phyloP scores from a whole-genome alignment of 108 stramenopile genomes.

The Aurantiochytrium sp. region DNA sequence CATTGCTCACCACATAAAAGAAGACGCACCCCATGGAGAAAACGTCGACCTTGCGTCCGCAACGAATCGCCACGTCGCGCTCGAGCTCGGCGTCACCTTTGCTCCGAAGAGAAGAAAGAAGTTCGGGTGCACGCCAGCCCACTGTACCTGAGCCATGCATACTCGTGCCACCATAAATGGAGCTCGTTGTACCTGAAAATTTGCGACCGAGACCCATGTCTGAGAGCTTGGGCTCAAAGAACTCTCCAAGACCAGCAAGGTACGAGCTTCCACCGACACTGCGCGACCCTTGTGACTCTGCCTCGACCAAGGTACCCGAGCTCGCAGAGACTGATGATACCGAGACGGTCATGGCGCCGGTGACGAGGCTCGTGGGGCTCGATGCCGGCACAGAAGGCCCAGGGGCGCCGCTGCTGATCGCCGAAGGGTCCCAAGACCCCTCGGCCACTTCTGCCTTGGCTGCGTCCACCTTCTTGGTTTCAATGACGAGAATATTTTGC shows the following conservation, averaged over 20 bases:
- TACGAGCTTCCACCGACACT: not conserved
- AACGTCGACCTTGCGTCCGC: slow-evolving; percentile 20
- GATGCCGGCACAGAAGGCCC: not conserved
- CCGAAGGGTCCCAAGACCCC: not conserved
- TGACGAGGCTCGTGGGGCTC: not conserved
- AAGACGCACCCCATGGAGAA: slow-evolving; percentile 31
- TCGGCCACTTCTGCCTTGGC: not conserved
- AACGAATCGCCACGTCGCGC: not conserved
- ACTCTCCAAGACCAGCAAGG: not conserved
- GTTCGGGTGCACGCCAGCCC: not conserved
- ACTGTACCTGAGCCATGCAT: slow-evolving; percentile 8
- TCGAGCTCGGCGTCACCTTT: not conserved
- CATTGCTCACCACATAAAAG: slow-evolving; percentile 17
- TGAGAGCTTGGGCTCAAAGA: slow-evolving; percentile 4
- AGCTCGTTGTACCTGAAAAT: not conserved
- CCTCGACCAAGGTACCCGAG: no score
- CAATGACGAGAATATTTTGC: slow-evolving; percentile 38
- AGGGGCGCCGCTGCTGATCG: not conserved
- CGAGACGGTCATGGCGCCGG: no score
- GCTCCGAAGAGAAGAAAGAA: not conserved
- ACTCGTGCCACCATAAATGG: not conserved
- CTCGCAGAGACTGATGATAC: no score
- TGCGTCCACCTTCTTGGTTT: not conserved
- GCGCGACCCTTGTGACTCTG: no score
- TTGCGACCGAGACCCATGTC: slow-evolving; percentile 15